These are phyloP conservation scores for Tricholoma terreum DNA, from an alignment of 768 basidiomycete species.

Conservation along the genomic window DNA sequence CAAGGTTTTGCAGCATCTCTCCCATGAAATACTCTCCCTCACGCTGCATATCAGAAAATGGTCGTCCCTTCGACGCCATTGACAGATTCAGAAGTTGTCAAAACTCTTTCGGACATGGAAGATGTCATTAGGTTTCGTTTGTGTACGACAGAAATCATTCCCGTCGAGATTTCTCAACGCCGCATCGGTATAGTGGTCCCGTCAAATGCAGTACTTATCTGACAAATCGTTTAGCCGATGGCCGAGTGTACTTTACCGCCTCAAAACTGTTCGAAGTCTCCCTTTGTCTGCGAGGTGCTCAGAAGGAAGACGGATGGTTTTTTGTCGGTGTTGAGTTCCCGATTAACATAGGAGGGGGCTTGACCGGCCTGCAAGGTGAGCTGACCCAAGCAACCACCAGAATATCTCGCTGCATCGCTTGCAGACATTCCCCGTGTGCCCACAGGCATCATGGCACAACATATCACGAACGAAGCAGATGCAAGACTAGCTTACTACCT, in stretches of 20 bases:
- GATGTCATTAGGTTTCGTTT: conserved; percentile 77
- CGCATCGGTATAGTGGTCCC: conserved; percentile 48
- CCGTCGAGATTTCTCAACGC: conserved; percentile 75
- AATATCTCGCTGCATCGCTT: neutral
- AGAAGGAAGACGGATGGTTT: conserved; percentile 79
- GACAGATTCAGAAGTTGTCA: conserved; percentile 61
- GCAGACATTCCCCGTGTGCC: conserved; percentile 76
- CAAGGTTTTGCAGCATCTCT: conserved; percentile 48
- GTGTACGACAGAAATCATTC: conserved; percentile 74
- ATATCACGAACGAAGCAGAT: conserved; percentile 74
- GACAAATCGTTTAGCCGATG: conserved; percentile 50
- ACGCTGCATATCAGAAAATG: conserved; percentile 51
- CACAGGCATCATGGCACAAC: conserved; percentile 55
- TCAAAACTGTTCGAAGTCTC: conserved; percentile 72
- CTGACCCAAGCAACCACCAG: neutral
- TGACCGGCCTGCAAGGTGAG: conserved; percentile 67
- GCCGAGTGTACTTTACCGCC: conserved; percentile 75
- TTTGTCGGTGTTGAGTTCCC: conserved; percentile 76
- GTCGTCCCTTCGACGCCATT: conserved; percentile 64
- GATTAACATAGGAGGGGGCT: conserved; percentile 69
- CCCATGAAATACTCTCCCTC: conserved; percentile 4
- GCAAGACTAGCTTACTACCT: conserved; percentile 63
- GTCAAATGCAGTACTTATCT: neutral
- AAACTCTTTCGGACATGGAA: conserved; percentile 71
- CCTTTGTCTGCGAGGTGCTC: conserved; percentile 69